A percentile compares a stretch with the other conserved stretches of the same genome.
These are phyloP conservation scores for Moniliella sp. DNA, from an alignment of 1,284 basidiomycete species.

Conservation along the genomic window DNA sequence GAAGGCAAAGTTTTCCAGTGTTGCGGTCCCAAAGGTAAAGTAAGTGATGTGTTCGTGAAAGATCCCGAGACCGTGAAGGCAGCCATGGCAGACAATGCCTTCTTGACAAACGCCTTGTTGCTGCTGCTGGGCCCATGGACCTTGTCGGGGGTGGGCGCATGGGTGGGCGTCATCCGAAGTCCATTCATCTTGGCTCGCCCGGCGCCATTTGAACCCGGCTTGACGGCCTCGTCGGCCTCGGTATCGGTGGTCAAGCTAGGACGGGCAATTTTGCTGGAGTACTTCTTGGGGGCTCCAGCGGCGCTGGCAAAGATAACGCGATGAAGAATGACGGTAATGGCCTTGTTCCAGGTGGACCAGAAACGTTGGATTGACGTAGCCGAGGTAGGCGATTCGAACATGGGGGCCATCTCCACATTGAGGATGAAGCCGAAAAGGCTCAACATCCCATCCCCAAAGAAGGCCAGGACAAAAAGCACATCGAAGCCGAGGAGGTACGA, in stretches of 20 bases:
- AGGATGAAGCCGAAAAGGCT: slow-evolving; percentile 18
- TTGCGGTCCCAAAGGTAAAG: slow-evolving; percentile 19
- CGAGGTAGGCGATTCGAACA: too few species aligned
- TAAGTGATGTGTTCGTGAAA: slow-evolving; percentile 29
- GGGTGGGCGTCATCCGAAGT: too few species aligned
- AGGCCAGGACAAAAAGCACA: slow-evolving; percentile 16
- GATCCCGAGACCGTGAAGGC: slow-evolving; percentile 19
- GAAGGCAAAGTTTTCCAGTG: slow-evolving; percentile 26
- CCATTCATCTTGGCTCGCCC: too few species aligned
- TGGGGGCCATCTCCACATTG: slow-evolving; percentile 27
- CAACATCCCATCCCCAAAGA: slow-evolving; percentile 21
- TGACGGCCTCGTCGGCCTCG: too few species aligned
- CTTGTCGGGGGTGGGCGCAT: background rate
- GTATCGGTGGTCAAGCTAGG: too few species aligned
- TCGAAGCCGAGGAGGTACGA: slow-evolving; percentile 12
- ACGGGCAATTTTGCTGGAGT: too few species aligned
- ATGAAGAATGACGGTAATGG: slow-evolving; percentile 28
- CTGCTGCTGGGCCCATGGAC: slow-evolving; percentile 1
- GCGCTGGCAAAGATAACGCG: slow-evolving; percentile 34
- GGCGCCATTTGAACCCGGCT: too few species aligned
- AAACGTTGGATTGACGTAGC: too few species aligned
- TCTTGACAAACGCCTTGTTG: slow-evolving; percentile 14
- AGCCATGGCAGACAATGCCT: slow-evolving; percentile 18
- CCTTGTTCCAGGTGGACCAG: slow-evolving; percentile 33
- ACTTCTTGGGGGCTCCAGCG: too few species aligned